These are phyloP conservation scores for Geotrichum reessii DNA, from an alignment of 1,139 yeast species.

Conservation along the genomic window DNA sequence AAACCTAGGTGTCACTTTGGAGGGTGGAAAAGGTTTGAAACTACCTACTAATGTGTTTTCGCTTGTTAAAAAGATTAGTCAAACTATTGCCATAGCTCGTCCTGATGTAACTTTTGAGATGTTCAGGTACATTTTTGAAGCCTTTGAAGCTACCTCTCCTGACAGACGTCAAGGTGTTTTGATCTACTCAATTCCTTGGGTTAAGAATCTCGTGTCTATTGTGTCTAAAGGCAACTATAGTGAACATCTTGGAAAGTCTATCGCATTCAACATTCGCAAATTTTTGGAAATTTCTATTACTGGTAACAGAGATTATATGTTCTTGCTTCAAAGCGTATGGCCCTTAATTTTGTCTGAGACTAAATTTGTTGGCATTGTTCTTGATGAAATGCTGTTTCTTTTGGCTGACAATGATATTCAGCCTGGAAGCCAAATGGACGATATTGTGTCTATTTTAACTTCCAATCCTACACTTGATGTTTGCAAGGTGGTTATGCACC, in stretches of 20 bases:
- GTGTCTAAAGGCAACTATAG: conserved; percentile 31
- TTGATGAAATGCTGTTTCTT: conserved; percentile 15
- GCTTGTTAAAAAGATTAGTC: conserved; percentile 57
- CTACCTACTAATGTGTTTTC: conserved; percentile 68
- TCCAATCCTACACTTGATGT: conserved; percentile 68
- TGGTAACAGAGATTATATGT: conserved; percentile 40
- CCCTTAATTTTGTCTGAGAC: conserved; percentile 34
- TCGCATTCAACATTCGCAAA: conserved; percentile 57
- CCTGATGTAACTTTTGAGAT: conserved; percentile 65
- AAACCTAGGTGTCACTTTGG: conserved; percentile 36
- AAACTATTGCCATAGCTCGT: conserved; percentile 48
- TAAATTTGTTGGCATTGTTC: conserved; percentile 6
- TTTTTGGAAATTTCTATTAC: conserved; percentile 54
- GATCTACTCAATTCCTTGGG: conserved; percentile 68
- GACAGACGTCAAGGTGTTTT: conserved; percentile 44
- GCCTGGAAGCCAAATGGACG: conserved; percentile 23
- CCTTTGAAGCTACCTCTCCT: conserved; percentile 43
- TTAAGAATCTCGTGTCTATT: conserved; percentile 57
- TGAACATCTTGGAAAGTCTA: conserved; percentile 46
- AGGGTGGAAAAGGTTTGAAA: conserved; percentile 54
- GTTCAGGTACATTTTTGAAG: conserved; percentile 54
- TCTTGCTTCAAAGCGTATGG: conserved; percentile 63
- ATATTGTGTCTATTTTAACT: conserved; percentile 51
- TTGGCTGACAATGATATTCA: conserved; percentile 13
- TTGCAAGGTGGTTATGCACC: conserved; percentile 58